Evolutionary conservation across 345 rosid species (phyloP).

Genomic region (Arabidopsis thaliana): DNA sequence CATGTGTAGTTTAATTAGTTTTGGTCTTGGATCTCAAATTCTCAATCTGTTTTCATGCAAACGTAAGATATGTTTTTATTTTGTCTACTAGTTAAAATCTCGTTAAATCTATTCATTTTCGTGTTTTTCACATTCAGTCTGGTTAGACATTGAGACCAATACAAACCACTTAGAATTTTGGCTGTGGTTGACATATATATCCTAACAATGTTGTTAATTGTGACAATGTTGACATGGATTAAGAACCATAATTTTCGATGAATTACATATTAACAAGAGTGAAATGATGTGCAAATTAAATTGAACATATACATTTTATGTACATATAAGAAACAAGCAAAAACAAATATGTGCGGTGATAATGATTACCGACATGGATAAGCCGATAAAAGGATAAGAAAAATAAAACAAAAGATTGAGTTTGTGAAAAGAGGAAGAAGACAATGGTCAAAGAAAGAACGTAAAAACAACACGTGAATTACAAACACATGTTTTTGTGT

Average conservation of each 20-base stretch:
- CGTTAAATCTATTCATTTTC: no score
- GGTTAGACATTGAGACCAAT: no score
- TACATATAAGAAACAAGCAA: background rate
- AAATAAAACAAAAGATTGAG: slow-evolving; percentile 27
- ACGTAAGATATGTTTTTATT: no score
- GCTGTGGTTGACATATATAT: slow-evolving; percentile 9
- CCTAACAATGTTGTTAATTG: slow-evolving; percentile 4
- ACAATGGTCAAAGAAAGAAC: slow-evolving; percentile 40
- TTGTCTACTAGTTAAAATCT: no score
- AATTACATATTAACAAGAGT: background rate
- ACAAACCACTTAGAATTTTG: background rate
- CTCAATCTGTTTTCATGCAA: no score
- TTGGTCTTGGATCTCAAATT: no score
- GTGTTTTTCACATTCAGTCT: no score
- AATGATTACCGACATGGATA: slow-evolving; percentile 34
- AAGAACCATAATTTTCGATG: background rate
- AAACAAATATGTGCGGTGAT: slow-evolving; percentile 28
- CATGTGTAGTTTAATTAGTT: no score
- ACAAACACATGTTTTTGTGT: slow-evolving; percentile 39
- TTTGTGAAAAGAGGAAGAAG: slow-evolving; percentile 43
- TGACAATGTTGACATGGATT: slow-evolving; percentile 6
- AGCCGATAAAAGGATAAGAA: slow-evolving; percentile 34
- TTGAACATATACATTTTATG: background rate
- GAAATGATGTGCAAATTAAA: background rate
- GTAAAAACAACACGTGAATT: slow-evolving; percentile 35